Evolutionary conservation across 495 filamentous ascomycete species (phyloP).

Genomic region (Hypoxylon fragiforme): DNA sequence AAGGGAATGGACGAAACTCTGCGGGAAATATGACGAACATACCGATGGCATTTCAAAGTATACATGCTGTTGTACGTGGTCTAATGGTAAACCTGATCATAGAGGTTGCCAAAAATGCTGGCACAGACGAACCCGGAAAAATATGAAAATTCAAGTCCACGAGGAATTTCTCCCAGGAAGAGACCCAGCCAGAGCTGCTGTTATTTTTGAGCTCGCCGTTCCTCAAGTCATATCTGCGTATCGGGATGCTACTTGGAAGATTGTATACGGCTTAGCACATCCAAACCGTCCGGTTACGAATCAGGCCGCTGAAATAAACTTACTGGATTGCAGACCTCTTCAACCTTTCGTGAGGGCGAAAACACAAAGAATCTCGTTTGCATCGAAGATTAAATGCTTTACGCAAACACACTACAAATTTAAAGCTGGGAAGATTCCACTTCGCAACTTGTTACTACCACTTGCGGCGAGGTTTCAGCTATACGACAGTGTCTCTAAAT

Average conservation of each 20-base stretch:
- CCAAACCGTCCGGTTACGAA: slow-evolving; percentile 1
- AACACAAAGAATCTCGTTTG: slow-evolving; percentile 28
- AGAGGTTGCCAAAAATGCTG: slow-evolving; percentile 28
- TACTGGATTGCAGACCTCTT: slow-evolving; percentile 28
- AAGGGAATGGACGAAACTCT: slow-evolving; percentile 42
- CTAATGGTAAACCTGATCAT: slow-evolving; percentile 41
- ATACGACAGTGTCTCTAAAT: slow-evolving; percentile 25
- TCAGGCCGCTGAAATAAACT: slow-evolving; percentile 16
- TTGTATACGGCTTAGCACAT: slow-evolving; percentile 34
- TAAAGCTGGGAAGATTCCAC: slow-evolving; percentile 12
- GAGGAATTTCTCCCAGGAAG: slow-evolving; percentile 52
- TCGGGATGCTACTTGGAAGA: slow-evolving; percentile 50
- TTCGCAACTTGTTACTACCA: slow-evolving; percentile 24
- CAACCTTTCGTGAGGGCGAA: slow-evolving; percentile 4
- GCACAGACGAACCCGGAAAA: slow-evolving; percentile 18
- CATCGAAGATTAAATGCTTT: slow-evolving; percentile 41
- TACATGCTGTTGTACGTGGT: slow-evolving; percentile 29
- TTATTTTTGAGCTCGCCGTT: slow-evolving; percentile 51
- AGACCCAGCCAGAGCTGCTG: slow-evolving; percentile 27
- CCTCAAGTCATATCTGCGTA: slow-evolving; percentile 46
- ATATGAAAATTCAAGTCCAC: slow-evolving; percentile 45
- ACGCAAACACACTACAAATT: slow-evolving; percentile 41
- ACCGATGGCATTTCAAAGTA: slow-evolving; percentile 38
- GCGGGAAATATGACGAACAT: slow-evolving; percentile 43
- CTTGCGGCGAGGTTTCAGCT: slow-evolving; percentile 29